Base-by-base conservation (phyloP, 495 filamentous ascomycete species). In the Cercophora sp. region DNA sequence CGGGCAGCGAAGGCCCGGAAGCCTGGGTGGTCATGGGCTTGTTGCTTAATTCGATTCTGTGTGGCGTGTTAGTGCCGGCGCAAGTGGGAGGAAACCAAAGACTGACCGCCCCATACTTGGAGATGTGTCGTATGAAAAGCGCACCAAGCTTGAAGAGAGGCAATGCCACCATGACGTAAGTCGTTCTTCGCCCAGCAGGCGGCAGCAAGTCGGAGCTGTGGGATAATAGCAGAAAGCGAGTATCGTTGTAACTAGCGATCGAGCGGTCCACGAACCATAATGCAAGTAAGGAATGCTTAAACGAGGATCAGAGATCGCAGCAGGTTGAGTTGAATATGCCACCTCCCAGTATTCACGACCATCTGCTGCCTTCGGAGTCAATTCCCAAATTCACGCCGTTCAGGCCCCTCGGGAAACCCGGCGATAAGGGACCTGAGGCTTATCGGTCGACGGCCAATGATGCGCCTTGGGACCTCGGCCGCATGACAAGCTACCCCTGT, bases 21-120 rank as follows among this genome's bases (percentile, higher is more conserved):
- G 15, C 83, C 76, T 40, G 91, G 88, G 73, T 97, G 94, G 63
- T 99, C 94, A 59, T 87, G 88, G 13, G 93, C 94, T 77, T 96
- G 91, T 20, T 77, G 79, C 70, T 96, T 97, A 72, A 99, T 95
- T 66, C 81, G 83, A 66, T 89, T 96, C 93, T 98, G 67, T 49
- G 20, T 45, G 40, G 37, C 23, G 34, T 34, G 39, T 23, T 16
- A 11, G 19, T 31, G 46, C 51, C 40, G 51, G 39, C 36, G n/a
- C n/a, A n/a, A n/a, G n/a, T n/a, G n/a, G n/a, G n/a, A n/a, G n/a
- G n/a, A n/a, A n/a, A n/a, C n/a, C n/a, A n/a, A n/a, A n/a, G n/a
- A 59, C 58, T 16, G 52, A 82, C 79, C 43, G 79, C 79, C 57
- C 79, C 79, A 71, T 82, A 82, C 65, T 82, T 82, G 44, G 79